A percentile compares a stretch with the other conserved stretches of the same genome.
Evolutionary conservation across 148 eudicot species (phyloP).

Genomic region (Vaccinium corymbosum): DNA sequence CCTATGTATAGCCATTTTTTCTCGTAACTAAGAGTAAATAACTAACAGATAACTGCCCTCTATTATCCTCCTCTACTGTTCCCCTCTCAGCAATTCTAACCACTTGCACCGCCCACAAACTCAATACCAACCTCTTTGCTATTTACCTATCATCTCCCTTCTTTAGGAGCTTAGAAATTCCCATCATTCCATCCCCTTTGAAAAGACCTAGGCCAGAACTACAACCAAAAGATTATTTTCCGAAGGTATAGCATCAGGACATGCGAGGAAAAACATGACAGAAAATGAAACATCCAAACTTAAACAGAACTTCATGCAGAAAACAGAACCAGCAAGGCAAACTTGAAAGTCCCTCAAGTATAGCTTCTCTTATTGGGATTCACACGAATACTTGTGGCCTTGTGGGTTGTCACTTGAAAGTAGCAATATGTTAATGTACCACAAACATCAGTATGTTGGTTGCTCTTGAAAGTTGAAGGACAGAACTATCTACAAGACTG

Average conservation of each 20-base stretch:
- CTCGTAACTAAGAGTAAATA: not conserved
- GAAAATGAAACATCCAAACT: not conserved
- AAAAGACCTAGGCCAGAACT: not conserved
- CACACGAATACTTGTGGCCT: not conserved
- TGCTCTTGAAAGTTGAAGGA: not conserved
- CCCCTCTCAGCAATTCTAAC: not conserved
- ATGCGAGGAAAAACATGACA: not conserved
- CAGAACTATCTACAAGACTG: not conserved
- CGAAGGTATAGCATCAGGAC: not conserved
- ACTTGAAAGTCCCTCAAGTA: not conserved
- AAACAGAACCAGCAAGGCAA: not conserved
- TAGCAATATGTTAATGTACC: not conserved
- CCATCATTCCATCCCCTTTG: not conserved
- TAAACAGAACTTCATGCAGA: not conserved
- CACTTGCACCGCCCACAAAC: not conserved
- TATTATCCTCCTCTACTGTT: not conserved
- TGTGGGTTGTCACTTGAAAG: not conserved
- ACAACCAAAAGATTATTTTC: not conserved
- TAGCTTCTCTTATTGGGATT: not conserved
- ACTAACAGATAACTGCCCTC: not conserved
- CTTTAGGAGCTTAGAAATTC: not conserved
- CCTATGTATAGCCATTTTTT: not conserved
- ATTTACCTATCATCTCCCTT: not conserved
- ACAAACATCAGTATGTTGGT: not conserved
- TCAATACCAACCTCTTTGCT: not conserved